These are phyloP conservation scores for Solanum rostratum DNA, from an alignment of 257 asterid genomes.

Conservation along the genomic window DNA sequence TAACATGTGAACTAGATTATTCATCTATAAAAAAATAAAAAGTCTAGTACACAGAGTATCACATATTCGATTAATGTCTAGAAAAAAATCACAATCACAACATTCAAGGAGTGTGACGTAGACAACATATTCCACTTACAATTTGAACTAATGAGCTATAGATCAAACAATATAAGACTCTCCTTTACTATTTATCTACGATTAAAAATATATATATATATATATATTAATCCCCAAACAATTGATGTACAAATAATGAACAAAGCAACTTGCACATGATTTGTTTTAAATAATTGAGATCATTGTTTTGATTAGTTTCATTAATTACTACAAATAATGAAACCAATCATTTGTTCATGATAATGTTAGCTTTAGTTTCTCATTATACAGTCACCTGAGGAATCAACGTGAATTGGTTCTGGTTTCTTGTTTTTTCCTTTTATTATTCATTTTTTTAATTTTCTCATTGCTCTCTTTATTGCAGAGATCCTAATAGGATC, in stretches of 20 bases:
- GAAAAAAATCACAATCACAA: accelerated
- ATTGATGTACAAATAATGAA: neutral
- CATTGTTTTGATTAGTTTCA: neutral
- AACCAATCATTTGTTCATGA: neutral
- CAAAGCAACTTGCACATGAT: neutral
- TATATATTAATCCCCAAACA: neutral
- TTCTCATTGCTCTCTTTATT: neutral
- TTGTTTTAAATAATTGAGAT: neutral
- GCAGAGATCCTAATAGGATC: no score
- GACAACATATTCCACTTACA: neutral
- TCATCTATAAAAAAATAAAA: accelerated
- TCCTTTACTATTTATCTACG: accelerated
- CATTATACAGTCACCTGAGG: neutral
- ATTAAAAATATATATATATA: neutral
- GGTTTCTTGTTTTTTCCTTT: neutral
- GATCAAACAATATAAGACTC: neutral
- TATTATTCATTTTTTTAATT: neutral
- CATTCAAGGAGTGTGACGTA: neutral
- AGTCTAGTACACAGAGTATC: accelerated
- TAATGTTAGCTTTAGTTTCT: neutral
- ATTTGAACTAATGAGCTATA: accelerated
- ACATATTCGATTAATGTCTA: accelerated
- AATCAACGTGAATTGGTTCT: neutral
- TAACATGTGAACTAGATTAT: neutral
- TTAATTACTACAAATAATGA: neutral